Evolutionary conservation across 768 basidiomycete species (phyloP).

Genomic region (Lactarius vividus): DNA sequence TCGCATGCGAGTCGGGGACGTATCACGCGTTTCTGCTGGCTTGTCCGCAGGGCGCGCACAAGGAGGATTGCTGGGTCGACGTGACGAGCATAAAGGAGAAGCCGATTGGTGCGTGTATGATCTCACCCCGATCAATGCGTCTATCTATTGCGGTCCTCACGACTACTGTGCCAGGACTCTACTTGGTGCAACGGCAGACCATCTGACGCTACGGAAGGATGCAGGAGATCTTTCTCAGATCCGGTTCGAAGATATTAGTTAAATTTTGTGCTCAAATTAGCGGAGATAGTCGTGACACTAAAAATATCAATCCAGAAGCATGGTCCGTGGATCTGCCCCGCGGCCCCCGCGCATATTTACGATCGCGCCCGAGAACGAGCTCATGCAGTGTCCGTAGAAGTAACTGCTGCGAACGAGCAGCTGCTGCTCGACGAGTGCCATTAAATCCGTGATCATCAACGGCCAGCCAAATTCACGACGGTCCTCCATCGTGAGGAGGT

Average conservation of each 20-base stretch:
- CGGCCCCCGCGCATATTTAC: constrained; percentile 38
- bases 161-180: background rate
- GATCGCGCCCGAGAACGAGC: constrained; percentile 41
- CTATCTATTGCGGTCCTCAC: background rate
- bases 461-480: constrained; percentile 41
- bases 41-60: background rate
- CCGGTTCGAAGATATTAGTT: too few relatives aligned
- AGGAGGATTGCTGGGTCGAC: constrained; percentile 12
- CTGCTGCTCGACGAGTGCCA: constrained; percentile 44
- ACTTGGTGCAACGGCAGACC: background rate
- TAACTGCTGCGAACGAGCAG: constrained; percentile 36
- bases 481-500: constrained; percentile 44
- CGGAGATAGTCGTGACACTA: background rate
- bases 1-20: constrained; percentile 2
- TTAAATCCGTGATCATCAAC: constrained; percentile 42
- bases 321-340: constrained; percentile 38
- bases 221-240: too few relatives aligned
- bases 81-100: constrained; percentile 4
- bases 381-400: constrained; percentile 41
- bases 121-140: background rate
- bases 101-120: background rate
- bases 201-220: background rate
- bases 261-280: background rate
- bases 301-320: constrained; percentile 35
- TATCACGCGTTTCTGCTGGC: constrained; percentile 8